Percentiles rank a stretch among this genome's conserved stretches.
phyloP scores from a whole-genome alignment of 2,329 filamentous ascomycete genomes.

The Emericellopsis atlantica region DNA sequence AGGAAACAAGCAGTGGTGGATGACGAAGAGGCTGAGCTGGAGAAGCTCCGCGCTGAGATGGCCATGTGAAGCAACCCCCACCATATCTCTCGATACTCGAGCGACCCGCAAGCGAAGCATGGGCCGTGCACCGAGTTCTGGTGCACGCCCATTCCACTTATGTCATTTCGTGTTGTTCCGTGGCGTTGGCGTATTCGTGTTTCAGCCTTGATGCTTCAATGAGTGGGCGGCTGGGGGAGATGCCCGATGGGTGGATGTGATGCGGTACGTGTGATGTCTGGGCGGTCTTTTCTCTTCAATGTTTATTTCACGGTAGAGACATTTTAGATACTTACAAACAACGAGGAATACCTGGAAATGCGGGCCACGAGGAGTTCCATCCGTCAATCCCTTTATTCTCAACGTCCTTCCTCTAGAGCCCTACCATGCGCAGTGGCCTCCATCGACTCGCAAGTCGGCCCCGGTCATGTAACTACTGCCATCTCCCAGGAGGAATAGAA shows the following conservation, averaged over 20 bases:
- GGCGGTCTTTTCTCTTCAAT: neutral
- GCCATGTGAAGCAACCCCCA: slow-evolving; percentile 54
- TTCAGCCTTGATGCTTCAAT: too few species aligned
- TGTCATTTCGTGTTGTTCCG: neutral
- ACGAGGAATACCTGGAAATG: too few species aligned
- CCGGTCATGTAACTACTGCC: slow-evolving; percentile 25
- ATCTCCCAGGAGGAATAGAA: slow-evolving; percentile 21
- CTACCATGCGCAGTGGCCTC: slow-evolving; percentile 21
- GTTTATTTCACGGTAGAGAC: neutral
- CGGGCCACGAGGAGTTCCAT: too few species aligned
- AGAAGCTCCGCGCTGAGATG: slow-evolving; percentile 93
- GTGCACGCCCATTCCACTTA: neutral
- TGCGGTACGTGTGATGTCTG: neutral
- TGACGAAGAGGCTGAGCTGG: slow-evolving; percentile 89
- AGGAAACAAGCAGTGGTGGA: slow-evolving; percentile 50
- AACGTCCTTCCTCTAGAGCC: too few species aligned
- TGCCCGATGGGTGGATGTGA: too few species aligned
- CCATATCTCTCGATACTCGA: neutral
- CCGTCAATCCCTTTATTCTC: too few species aligned
- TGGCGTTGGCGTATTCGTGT: slow-evolving; percentile 3
- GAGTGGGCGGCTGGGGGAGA: too few species aligned
- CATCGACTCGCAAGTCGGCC: slow-evolving; percentile 22
- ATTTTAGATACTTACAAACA: neutral
- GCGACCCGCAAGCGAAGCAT: neutral
- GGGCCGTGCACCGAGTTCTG: neutral